Base-by-base conservation (phyloP, 148 eudicot species). In the Pharnaceum exiguum region DNA sequence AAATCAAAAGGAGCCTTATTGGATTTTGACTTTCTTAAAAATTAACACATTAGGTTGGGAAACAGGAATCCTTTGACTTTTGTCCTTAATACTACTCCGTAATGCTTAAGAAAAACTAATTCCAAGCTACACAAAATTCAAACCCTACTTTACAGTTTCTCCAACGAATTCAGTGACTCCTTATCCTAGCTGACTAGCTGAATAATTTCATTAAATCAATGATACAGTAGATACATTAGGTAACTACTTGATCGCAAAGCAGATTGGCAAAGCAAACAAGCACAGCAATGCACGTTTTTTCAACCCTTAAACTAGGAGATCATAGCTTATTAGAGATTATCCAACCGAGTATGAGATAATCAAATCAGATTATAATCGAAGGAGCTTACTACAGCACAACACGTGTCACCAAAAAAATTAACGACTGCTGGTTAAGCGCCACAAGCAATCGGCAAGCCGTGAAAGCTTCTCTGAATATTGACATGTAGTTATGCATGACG, bases 21-120 rank as follows among this genome's bases (percentile, higher is more conserved):
- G 3, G 17, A 39, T 63, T 70, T 66, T 70, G 68, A 63, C 68
- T 63, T 63, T 35, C 0, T 10, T 23, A 40, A 2, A 26, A 70
- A 55, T 48, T 38, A 48, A 40, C 22, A 63, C 37, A 47, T 57
- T 42, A 69, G 53, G n/a, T n/a, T n/a, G n/a, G n/a, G n/a, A n/a
- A n/a, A 42, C 63, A 48, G 49, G 23, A 7, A 11, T 13, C 42
- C 56, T 56, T 56, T 63, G 74, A 62, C 74, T 70, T 69, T 70
- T 8, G 17, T 16, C 57, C 47, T 4, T 17, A 21, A n/a, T 25
- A 52, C 52, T 31, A 5, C 25, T 44, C n/a, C n/a, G n/a, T n/a
- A n/a, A n/a, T n/a, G n/a, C n/a, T 3, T 53, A 38, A 32, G n/a
- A 23, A 21, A 54, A 35, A 61, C 40, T 16, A 40, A 10, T 7